Base-by-base conservation (phyloP, 164 flowering plant genomes). In the Brasenia schreberi region DNA sequence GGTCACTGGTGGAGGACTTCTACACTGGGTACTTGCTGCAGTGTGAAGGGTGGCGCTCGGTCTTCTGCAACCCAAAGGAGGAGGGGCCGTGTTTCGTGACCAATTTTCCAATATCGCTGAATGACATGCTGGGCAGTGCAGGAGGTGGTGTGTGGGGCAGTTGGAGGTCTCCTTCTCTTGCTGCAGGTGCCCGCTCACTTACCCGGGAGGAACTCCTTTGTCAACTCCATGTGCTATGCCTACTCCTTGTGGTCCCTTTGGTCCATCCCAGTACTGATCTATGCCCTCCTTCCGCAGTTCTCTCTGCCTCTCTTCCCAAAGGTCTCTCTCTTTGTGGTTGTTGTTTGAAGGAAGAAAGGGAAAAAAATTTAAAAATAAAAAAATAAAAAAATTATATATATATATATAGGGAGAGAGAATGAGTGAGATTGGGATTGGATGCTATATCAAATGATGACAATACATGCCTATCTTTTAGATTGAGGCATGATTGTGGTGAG, bases 1-100 rank as follows among this genome's bases (percentile, higher is more conserved):
- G 98, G 9, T 86, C 95, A 0, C 67, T 87, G 43, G 80, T 79
- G 0, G 98, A 94, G 78, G 98, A 94, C 74, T 84, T 68, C 67
- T 80, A 75, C 74, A 87, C 96, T 0, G 97, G 98, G 5, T 89
- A 78, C 67, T 68, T 72, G 18, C 71, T 90, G 44, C 83, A 83
- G 3, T 84, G 91, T 43, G 84, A 89, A 66, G 97, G 98, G 39
- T 94, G 98, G 98, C 76, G 68, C 61, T 73, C 83, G 0, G 63
- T 82, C 5, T 85, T 89, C 59, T 90, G 88, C 73, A n/a, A 84
- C 61, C 97, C 97, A 0, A 66, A 73, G 5, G n/a, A n/a, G 52
- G 52, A 6, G 52, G 77, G 87, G 71, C 68, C 87, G 6, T 94
- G 96, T 0, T 93, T 93, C 71, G 67, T 83, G 14, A 92, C 94